A percentile compares a stretch with the other conserved stretches of the same genome.
Evolutionary conservation across 2,329 filamentous ascomycete genomes (phyloP).

Genomic region (Colletotrichum theobromicola): DNA sequence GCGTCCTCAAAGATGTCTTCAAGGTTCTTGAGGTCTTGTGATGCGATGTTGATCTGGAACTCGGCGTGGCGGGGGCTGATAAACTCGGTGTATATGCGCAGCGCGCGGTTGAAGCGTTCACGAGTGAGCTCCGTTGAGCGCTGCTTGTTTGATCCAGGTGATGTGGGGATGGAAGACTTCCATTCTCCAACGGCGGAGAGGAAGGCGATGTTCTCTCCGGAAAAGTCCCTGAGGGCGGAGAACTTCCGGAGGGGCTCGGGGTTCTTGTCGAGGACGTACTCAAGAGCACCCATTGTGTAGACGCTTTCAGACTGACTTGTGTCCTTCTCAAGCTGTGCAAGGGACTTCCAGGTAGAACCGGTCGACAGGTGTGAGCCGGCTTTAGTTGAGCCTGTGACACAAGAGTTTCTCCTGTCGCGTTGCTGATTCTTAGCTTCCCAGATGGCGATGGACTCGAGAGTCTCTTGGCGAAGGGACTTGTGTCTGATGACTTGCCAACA

Average conservation of each 20-base stretch:
- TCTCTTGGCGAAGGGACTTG: constrained; percentile 50
- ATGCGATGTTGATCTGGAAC: constrained; percentile 72
- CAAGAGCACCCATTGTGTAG: constrained; percentile 63
- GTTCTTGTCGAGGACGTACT: constrained; percentile 64
- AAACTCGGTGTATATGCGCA: constrained; percentile 67
- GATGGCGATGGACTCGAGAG: constrained; percentile 52
- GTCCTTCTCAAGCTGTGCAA: constrained; percentile 40
- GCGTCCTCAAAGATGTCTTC: constrained; percentile 62
- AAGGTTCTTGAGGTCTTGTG: constrained; percentile 57
- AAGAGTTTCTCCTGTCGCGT: background rate
- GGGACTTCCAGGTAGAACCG: constrained; percentile 34
- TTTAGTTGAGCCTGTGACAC: constrained; percentile 33
- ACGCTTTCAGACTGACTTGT: constrained; percentile 33
- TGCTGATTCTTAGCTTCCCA: constrained; percentile 44
- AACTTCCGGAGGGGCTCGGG: constrained; percentile 66
- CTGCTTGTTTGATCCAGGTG: constrained; percentile 14
- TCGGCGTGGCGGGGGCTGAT: constrained; percentile 66
- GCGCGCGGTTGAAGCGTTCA: constrained; percentile 61
- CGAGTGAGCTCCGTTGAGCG: constrained; percentile 39
- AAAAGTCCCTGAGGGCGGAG: constrained; percentile 70
- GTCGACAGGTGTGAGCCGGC: background rate
- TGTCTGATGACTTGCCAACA: constrained; percentile 60
- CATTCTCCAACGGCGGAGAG: constrained; percentile 62
- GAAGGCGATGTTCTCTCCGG: constrained; percentile 74
- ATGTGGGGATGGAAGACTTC: constrained; percentile 45